A percentile compares a stretch with the other conserved stretches of the same genome.
These are phyloP conservation scores for Aureobasidium sp. DNA, from an alignment of 2,329 filamentous ascomycete species.

Conservation along the genomic window DNA sequence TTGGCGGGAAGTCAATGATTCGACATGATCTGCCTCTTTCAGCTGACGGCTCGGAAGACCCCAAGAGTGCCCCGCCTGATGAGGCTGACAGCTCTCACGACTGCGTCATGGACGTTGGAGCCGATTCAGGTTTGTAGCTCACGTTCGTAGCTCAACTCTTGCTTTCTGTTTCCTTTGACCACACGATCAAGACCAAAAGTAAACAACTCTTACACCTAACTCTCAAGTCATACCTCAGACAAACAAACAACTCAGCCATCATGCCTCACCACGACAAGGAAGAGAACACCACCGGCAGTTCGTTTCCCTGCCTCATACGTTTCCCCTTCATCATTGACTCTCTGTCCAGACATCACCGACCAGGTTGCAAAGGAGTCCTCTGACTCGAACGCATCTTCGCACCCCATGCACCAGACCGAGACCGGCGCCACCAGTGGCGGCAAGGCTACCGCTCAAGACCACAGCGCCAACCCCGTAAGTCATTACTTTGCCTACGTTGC, in stretches of 20 bases:
- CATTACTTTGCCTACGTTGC: constrained; percentile 10
- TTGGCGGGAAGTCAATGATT: neutral
- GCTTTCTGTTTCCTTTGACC: neutral
- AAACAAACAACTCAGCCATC: neutral
- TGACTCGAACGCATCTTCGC: constrained; percentile 31
- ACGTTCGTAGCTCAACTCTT: constrained; percentile 1
- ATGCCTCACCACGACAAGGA: constrained; percentile 36
- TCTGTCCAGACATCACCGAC: constrained; percentile 33
- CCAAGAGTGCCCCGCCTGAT: neutral
- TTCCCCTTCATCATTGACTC: neutral
- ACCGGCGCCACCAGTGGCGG: constrained; percentile 27
- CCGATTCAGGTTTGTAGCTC: neutral
- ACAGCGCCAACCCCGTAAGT: constrained; percentile 33
- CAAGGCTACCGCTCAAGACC: constrained; percentile 28
- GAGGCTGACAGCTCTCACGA: neutral
- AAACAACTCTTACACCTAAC: neutral
- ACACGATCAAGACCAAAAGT: neutral
- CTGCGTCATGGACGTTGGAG: neutral
- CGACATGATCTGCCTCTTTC: neutral
- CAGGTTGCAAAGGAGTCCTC: constrained; percentile 36
- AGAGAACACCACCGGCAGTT: constrained; percentile 31
- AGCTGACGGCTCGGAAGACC: neutral
- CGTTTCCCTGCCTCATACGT: constrained; percentile 14
- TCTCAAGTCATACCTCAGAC: neutral
- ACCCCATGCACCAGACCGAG: constrained; percentile 26